Evolutionary conservation across 768 basidiomycete species (phyloP), one percentile per base, ranked within the genome.

Genomic region (Amanita phalloides): DNA sequence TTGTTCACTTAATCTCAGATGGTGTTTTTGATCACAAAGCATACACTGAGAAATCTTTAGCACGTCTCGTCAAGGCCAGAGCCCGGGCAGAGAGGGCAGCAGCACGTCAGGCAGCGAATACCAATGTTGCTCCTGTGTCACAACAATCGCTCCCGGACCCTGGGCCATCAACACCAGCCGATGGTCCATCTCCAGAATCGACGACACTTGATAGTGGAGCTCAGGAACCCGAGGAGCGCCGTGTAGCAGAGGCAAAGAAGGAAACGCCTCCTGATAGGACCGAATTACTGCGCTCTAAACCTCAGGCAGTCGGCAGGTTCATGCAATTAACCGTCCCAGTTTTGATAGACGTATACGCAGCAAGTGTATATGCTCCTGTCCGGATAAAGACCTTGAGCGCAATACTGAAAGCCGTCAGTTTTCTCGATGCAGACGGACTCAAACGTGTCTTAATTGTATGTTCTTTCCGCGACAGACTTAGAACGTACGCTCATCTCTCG

Each of bases 271-370:
- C 72, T 17, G 84, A 86, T 60, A 73, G 94, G 45, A 79, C 85
- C 13, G 84, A 91, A 41, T 64, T 96, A 43, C 67, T 94, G 41
- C 81, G 85, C 50, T 81, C 79, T 3, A 82, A 86, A 54, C 77
- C 85, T 21, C 74, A 70, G n/a, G 80, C 90, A 25, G 85, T 94
- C 45, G 81, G 78, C 17, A 78, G 82, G 13, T 98, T 93, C 66
- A 89, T 94, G 78, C 79, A 81, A 44, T 72, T 95, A 32, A 81
- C 92, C 60, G 84, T 97, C 0, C 96, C 96, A 0, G 91, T 96
- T 51, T 77, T 99, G 51, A 84, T 98, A 53, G 96, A 98, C 60
- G 94, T 99, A n/a, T 98, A 97, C 66, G 88, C 94, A n/a, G 95
- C 96, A 28, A 96, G 91, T 64, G 94, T 98, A 25, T 82, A 85